Evolutionary conservation across 192 early-diverging fungal genomes (phyloP), one percentile per base, ranked within the genome.

Genomic region (Dispira simplex): DNA sequence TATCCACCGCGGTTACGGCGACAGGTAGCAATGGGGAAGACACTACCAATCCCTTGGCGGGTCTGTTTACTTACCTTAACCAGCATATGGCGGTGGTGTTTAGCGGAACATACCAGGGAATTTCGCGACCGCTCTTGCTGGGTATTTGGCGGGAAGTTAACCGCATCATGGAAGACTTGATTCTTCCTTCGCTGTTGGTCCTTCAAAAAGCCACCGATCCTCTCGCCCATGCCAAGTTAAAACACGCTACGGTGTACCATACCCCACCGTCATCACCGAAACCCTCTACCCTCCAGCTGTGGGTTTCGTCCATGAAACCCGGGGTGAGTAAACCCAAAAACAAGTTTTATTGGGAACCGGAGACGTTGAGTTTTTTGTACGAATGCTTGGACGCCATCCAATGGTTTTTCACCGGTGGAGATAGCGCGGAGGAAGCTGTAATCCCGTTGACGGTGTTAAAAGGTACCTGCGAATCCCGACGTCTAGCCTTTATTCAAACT

Each of bases 321-420:
- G 32, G 32, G 32, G 6, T 39, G 32, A 39, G 32, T 39, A 39
- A 39, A 6, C 32, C 32, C 32, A 39, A 39, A 39, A 39, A 39
- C 32, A 39, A 39, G 32, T 39, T 39, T 39, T 39, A 39, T 39
- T 39, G 32, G 32, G 32, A 39, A 39, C 55, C 55, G 21, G 58
- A 60, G 32, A 44, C 32, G 8, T 27, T 28, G 32, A 18, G 16
- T 13, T 60, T 60, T 13, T 9, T 60, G 58, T 28, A 14, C 32
- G 58, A 60, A 18, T 60, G 58, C 28, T 44, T 60, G 14, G 58
- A 60, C 58, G 58, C 58, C 58, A 60, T 60, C 16, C 27, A 60
- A 16, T 28, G 43, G 32, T 60, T 60, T 27, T 60, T 60, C 27
- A 11, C 12, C 27, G 58, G 58, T 44, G 39, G 58, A 18, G 58